phyloP scores from a whole-genome alignment of 2,329 filamentous ascomycete species.

The Aureobasidium leucospermi region DNA sequence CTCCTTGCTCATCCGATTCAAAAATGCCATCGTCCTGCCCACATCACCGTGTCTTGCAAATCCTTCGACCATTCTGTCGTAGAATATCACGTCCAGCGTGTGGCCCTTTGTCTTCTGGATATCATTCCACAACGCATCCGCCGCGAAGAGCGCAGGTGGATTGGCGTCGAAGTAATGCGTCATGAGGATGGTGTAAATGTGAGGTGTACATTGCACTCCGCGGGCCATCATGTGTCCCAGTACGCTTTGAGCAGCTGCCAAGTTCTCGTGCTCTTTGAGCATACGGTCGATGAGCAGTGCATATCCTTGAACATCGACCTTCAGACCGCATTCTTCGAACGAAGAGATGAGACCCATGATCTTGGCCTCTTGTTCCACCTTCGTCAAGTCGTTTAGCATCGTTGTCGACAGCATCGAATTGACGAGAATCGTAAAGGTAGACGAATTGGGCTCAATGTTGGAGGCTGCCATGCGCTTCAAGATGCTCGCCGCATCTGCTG shows the following conservation, averaged over 20 bases:
- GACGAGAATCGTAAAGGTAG: constrained; percentile 67
- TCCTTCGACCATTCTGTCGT: constrained; percentile 62
- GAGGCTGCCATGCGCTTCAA: constrained; percentile 37
- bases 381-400: constrained; percentile 34
- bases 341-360: constrained; percentile 50
- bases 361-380: constrained; percentile 44
- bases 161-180: constrained; percentile 54
- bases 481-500: constrained; percentile 29
- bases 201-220: constrained; percentile 48
- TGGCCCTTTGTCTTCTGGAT: constrained; percentile 31
- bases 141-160: constrained; percentile 49
- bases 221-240: constrained; percentile 54
- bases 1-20: constrained; percentile 32
- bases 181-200: constrained; percentile 69
- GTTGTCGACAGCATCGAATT: constrained; percentile 49
- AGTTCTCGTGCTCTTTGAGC: constrained; percentile 41
- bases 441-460: constrained; percentile 41
- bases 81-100: constrained; percentile 50
- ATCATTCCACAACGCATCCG: constrained; percentile 51
- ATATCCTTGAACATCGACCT: constrained; percentile 57
- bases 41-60: constrained; percentile 44
- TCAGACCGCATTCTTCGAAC: constrained; percentile 51
- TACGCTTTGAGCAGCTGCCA: constrained; percentile 50
- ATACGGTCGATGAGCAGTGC: constrained; percentile 62
- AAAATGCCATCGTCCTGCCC: constrained; percentile 43